Conservation (phyloP, 2,329 filamentous ascomycete genomes). For the Pseudogymnoascus sp. region DNA sequence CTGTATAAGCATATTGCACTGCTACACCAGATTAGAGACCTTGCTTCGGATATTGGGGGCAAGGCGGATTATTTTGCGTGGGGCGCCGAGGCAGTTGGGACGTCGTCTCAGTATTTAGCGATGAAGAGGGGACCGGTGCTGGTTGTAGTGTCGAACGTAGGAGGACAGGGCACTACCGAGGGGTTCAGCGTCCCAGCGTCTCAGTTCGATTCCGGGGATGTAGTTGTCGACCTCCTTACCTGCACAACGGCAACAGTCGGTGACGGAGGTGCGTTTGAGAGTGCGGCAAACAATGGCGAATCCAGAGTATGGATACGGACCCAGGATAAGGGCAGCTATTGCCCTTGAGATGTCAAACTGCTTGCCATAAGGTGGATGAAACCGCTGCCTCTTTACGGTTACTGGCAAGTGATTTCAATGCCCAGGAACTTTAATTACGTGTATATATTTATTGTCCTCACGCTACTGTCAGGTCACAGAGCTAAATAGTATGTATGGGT, state of each 20-base stretch:
- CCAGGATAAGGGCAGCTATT: neutral
- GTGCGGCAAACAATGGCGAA: neutral
- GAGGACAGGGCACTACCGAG: neutral
- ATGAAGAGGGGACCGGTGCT: neutral
- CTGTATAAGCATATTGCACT: constrained; percentile 32
- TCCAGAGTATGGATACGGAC: neutral
- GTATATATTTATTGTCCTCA: neutral
- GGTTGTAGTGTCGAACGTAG: neutral
- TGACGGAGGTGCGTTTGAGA: neutral
- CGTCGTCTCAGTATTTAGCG: neutral
- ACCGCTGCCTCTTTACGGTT: neutral
- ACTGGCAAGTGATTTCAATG: neutral
- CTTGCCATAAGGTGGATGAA: neutral
- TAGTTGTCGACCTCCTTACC: neutral
- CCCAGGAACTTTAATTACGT: neutral
- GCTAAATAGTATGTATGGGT: neutral
- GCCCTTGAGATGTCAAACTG: neutral
- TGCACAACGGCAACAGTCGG: neutral
- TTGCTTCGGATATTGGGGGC: neutral
- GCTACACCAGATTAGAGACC: neutral
- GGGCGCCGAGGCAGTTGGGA: neutral
- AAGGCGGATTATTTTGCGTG: neutral
- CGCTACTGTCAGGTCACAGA: neutral
- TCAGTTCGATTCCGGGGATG: neutral
- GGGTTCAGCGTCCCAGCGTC: neutral